Evolutionary conservation across 169 alveolate genomes (phyloP).

Genomic region (Pseudocohnilembus persalinus): DNA sequence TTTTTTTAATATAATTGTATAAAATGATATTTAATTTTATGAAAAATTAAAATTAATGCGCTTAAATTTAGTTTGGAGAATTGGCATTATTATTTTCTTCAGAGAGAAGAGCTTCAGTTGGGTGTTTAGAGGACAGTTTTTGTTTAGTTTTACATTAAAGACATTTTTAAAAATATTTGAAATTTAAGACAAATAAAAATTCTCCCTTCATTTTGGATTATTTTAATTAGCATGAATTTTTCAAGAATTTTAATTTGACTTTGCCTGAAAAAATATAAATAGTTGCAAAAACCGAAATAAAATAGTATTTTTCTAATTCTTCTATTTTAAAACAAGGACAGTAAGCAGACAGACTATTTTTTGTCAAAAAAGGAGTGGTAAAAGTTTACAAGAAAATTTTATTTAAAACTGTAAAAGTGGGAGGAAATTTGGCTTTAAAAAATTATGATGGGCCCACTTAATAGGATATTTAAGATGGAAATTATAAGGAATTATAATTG

Average conservation of each 20-base stretch:
- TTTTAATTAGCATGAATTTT: neutral
- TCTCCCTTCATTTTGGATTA: neutral
- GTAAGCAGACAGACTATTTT: neutral
- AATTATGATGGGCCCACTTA: neutral
- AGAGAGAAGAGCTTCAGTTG: neutral
- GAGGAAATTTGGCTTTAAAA: neutral
- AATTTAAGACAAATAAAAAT: neutral
- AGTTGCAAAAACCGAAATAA: neutral
- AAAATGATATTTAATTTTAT: too few species aligned
- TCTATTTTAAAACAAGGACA: neutral
- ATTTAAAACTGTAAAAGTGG: neutral
- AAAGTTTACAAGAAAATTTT: neutral
- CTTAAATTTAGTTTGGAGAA: neutral
- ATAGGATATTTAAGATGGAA: neutral
- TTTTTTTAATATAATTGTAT: too few species aligned
- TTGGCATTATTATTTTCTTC: neutral
- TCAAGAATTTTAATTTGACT: neutral
- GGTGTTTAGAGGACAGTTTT: neutral
- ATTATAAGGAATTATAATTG: neutral
- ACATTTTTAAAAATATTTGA: neutral
- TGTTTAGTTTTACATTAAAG: neutral
- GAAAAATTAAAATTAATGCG: too few species aligned
- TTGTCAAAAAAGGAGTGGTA: neutral
- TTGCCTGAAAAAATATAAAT: neutral
- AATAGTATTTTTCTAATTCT: neutral